Conservation (phyloP, 2,329 filamentous ascomycete species). For the Clonostachys rhizophaga region DNA sequence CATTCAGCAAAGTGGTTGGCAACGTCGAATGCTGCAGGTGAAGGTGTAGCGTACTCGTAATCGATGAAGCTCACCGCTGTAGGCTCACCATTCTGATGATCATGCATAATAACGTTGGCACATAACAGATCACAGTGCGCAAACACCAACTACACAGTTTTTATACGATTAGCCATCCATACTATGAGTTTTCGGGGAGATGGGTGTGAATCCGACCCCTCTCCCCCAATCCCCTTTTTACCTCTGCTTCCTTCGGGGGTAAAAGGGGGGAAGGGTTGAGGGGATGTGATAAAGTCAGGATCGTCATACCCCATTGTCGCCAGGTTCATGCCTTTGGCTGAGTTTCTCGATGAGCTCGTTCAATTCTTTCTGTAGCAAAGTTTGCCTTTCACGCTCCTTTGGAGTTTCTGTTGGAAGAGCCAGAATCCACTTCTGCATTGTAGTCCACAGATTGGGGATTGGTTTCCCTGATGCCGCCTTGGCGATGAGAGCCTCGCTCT, state of each 20-base stretch:
- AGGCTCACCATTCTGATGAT: constrained; percentile 19
- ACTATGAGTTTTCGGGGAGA: not conserved
- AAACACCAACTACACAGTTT: constrained; percentile 66
- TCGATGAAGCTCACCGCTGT: constrained; percentile 75
- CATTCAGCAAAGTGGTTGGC: constrained; percentile 98
- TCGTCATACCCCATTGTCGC: constrained; percentile 62
- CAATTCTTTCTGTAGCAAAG: constrained; percentile 69
- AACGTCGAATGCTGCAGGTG: constrained; percentile 91
- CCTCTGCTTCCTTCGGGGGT: not conserved
- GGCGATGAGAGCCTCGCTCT: constrained; percentile 1
- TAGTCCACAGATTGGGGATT: constrained; percentile 87
- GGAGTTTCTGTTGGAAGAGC: constrained; percentile 74
- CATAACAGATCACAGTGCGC: constrained; percentile 94
- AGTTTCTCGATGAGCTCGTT: constrained; percentile 65
- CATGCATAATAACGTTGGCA: constrained; percentile 87
- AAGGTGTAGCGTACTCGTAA: constrained; percentile 95
- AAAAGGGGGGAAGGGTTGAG: not conserved
- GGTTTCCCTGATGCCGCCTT: constrained; percentile 53
- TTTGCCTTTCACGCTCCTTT: constrained; percentile 62
- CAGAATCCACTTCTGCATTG: constrained; percentile 92
- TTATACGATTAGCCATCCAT: constrained; percentile 5
- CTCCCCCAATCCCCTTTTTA: no score
- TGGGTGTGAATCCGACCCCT: no score
- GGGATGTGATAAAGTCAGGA: not conserved
- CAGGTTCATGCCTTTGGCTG: constrained; percentile 72